These are phyloP conservation scores for Blastomyces gilchristii DNA, from an alignment of 2,329 filamentous ascomycete species.

Conservation along the genomic window DNA sequence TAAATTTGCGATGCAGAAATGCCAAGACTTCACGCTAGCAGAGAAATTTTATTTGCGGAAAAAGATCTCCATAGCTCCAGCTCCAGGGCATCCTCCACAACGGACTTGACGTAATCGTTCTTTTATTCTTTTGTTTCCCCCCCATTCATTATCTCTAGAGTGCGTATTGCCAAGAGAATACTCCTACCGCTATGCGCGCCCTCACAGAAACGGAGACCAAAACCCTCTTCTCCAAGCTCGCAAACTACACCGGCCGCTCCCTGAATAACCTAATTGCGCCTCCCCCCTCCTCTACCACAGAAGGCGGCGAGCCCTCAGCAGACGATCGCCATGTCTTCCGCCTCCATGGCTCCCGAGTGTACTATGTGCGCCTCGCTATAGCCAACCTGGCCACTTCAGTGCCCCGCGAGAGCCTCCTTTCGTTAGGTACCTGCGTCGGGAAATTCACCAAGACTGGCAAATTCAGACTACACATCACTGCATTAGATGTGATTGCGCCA, in stretches of 20 bases:
- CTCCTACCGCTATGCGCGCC: conserved; percentile 54
- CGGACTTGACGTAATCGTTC: background rate
- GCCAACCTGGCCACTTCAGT: conserved; percentile 87
- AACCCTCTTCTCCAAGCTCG: conserved; percentile 82
- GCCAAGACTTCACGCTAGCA: conserved; percentile 24
- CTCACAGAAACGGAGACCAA: conserved; percentile 58
- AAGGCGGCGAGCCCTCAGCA: conserved; percentile 44
- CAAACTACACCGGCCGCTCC: conserved; percentile 80
- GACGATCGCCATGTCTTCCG: conserved; percentile 78
- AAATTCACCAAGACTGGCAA: conserved; percentile 93
- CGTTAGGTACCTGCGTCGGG: conserved; percentile 79
- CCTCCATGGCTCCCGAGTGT: conserved; percentile 70
- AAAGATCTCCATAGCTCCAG: conserved; percentile 13
- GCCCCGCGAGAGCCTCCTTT: conserved; percentile 69
- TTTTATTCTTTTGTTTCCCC: background rate
- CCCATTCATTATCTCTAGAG: background rate
- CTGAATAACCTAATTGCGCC: conserved; percentile 76
- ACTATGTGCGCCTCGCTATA: conserved; percentile 81
- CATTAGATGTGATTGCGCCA: conserved; percentile 72
- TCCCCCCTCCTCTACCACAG: conserved; percentile 49
- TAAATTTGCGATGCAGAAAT: conserved; percentile 8
- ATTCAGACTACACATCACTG: conserved; percentile 86
- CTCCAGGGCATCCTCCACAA: background rate
- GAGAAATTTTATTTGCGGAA: conserved; percentile 19
- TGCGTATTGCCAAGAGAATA: background rate